Base-by-base conservation (phyloP, 2,329 filamentous ascomycete genomes). In the Ceratocystiopsis brevicomis region DNA sequence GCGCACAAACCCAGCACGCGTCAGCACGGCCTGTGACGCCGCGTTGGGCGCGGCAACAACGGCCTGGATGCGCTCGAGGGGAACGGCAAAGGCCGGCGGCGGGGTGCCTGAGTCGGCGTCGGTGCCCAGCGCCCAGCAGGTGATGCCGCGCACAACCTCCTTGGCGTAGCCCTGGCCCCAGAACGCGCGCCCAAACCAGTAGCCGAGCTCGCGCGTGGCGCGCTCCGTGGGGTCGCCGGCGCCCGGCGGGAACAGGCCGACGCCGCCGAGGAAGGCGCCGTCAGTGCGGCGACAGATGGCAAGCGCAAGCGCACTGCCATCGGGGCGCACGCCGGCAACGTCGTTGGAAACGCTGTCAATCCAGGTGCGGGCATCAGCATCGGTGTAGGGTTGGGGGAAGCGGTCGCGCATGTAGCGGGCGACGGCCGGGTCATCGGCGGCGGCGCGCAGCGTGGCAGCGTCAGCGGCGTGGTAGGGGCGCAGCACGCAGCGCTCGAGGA, bases 151-250 rank as follows among this genome's bases (percentile, higher is more conserved):
- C 3, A 60, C 45, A 14, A 60, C 65, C 48, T 62, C 64, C 1
- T 57, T 62, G 44, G 57, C 60, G 44, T 66, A 59, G 1, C 69
- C 68, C 30, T 57, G 58, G 0, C 67, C 65, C 68, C 67, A 68
- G 40, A 57, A 53, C 12, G 54, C 49, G 35, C 54, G 56, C 1
- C 57, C 61, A 19, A 67, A 36, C 60, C 63, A 70, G 55, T 71
- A 73, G 5, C 68, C 69, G 1, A 72, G 8, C 54, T 71, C 65
- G 52, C 60, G 59, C 4, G 60, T 65, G 40, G 59, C 57, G 48
- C 57, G 59, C 45, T 66, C 57, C 3, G 46, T 49, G 30, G 38
- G 19, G 19, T 11, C 40, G 49, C 64, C 55, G 43, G 66, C 61
- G 14, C 49, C 48, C 12, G 53, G 45, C 4, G 55, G 48, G 37